These are phyloP conservation scores for Candida pini DNA, from an alignment of 805 yeast species.

Conservation along the genomic window DNA sequence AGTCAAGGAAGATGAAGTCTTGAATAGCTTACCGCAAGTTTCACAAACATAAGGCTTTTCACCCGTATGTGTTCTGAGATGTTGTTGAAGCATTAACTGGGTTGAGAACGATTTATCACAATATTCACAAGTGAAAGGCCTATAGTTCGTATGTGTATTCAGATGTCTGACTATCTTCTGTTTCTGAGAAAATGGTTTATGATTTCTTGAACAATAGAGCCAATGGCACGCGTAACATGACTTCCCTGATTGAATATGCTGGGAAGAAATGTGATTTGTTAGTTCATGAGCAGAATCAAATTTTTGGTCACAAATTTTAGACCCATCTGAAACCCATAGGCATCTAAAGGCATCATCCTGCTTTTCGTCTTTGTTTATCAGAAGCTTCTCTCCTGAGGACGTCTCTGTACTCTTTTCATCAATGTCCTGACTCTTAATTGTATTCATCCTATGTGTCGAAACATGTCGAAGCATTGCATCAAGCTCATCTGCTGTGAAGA, in stretches of 20 bases:
- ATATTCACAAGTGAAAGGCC: conserved; percentile 66
- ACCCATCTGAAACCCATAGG: conserved; percentile 3
- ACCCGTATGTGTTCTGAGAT: conserved; percentile 79
- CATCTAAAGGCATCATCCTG: background rate
- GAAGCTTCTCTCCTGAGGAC: no score
- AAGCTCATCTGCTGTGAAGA: conserved; percentile 47
- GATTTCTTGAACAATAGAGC: conserved; percentile 66
- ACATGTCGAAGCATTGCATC: conserved; percentile 56
- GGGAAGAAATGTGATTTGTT: conserved; percentile 61
- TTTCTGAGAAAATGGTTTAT: conserved; percentile 65
- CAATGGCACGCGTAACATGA: conserved; percentile 68
- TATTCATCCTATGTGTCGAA: conserved; percentile 33
- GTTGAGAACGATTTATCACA: conserved; percentile 76
- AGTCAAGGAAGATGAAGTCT: conserved; percentile 75
- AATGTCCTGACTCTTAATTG: conserved; percentile 6
- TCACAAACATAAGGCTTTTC: conserved; percentile 80
- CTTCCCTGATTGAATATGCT: conserved; percentile 73
- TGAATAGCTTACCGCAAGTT: conserved; percentile 69
- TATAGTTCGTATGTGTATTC: conserved; percentile 80
- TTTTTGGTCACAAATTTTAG: conserved; percentile 41
- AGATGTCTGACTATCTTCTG: conserved; percentile 85
- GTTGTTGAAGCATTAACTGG: conserved; percentile 73
- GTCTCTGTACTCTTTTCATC: conserved; percentile 1
- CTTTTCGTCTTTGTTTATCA: no score
- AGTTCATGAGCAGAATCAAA: conserved; percentile 56